Evolutionary conservation across 2,329 filamentous ascomycete genomes (phyloP), one percentile per base, ranked within the genome.

Genomic region (Cladophialophora immunda): DNA sequence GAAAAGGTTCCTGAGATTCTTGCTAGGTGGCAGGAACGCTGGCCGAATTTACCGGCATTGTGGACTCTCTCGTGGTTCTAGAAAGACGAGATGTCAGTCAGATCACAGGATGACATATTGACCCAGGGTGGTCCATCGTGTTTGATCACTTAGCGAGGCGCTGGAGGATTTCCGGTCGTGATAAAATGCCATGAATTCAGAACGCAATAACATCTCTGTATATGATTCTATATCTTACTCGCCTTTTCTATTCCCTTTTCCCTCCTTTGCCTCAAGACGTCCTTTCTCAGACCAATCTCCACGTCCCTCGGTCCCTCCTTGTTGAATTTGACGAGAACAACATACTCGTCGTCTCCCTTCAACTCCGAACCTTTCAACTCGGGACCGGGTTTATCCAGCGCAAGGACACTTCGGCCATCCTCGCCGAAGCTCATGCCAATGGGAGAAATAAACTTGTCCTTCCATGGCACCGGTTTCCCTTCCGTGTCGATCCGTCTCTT

Each of bases 51-150:
- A 73, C 95, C 95, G 19, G 92, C 93, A 2, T 85, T 95, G 64
- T 99, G 95, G 95, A 98, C 94, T 27, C 77, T 98, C 77, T 93
- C 93, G 29, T 99, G 95, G 94, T 93, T 98, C 76, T 98, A 50
- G 45, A 50, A 22, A 50, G 19, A 15, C 9, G 9, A 25, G 19
- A 15, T 50, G 19, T 7, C 45, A 13, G 45, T 50, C 45, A 50
- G 45, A 50, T 55, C 29, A 55, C 30, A 34, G 53, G 27, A 55
- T 32, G 53, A 55, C 27, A 22, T n/a, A 17, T 55, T 29, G 13
- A 34, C 4, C 27, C 30, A 45, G 27, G 30, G 17, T 38, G 17
- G 32, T 27, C 27, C 36, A 25, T 30, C 22, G 50, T 36, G n/a
- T 13, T 13, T 60, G 17, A 45, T 57, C n/a, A 36, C 27, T 62